Percentiles rank a stretch among this genome's conserved stretches.
These are phyloP conservation scores for Tolypocladium amazonense DNA, from an alignment of 2,329 filamentous ascomycete species.

Conservation along the genomic window DNA sequence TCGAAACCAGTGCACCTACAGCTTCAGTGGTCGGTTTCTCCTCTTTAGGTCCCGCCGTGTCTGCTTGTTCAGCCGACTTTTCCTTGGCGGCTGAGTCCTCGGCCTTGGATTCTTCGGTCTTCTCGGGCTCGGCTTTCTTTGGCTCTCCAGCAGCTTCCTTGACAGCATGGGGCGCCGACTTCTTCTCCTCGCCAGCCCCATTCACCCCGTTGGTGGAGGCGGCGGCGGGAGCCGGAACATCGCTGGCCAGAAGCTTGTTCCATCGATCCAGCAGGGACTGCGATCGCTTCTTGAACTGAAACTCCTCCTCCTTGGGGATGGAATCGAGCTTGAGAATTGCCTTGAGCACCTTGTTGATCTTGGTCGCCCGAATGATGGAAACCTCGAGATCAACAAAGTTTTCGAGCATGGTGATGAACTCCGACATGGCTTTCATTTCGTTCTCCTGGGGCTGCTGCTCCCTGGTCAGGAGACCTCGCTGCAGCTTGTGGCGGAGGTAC, in stretches of 20 bases:
- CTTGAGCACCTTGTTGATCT: conserved; percentile 98
- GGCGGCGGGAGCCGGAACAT: conserved; percentile 28
- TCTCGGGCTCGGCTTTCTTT: conserved; percentile 18
- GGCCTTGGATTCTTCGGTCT: conserved; percentile 3
- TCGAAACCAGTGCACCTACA: background rate
- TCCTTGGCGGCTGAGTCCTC: conserved; percentile 13
- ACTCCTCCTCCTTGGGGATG: conserved; percentile 84
- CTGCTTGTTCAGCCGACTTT: conserved; percentile 9
- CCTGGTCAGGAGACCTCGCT: conserved; percentile 82
- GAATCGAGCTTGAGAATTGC: conserved; percentile 78
- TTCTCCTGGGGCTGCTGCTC: conserved; percentile 80
- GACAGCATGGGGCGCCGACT: conserved; percentile 25
- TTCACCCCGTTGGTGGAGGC: conserved; percentile 37
- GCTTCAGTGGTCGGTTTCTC: background rate
- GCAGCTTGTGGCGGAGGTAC: conserved; percentile 86
- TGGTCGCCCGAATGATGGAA: conserved; percentile 78
- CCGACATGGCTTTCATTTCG: conserved; percentile 70
- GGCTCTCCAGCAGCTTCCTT: conserved; percentile 27
- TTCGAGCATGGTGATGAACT: conserved; percentile 73
- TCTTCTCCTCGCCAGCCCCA: conserved; percentile 19
- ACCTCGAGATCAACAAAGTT: conserved; percentile 70
- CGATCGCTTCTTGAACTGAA: conserved; percentile 78
- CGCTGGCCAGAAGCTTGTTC: conserved; percentile 68
- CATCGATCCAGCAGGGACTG: conserved; percentile 73
- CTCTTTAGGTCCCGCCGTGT: background rate